A percentile compares a stretch with the other conserved stretches of the same genome.
phyloP scores from a whole-genome alignment of 2,329 filamentous ascomycete genomes.

The Hymenoscyphus fraxineus region DNA sequence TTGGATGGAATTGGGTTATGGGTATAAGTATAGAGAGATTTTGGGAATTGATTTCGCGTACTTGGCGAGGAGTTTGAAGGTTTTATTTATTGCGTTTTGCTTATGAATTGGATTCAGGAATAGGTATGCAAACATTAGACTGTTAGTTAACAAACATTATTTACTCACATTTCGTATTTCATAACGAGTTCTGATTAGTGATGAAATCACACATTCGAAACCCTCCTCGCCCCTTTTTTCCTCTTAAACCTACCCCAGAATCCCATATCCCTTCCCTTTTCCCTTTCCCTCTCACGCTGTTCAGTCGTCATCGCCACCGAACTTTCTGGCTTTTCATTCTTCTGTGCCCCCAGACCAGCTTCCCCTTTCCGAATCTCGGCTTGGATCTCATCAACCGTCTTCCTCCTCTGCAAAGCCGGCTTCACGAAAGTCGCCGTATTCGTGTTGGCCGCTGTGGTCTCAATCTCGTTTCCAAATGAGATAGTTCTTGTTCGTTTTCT shows the following conservation, averaged over 20 bases:
- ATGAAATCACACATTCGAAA: neutral
- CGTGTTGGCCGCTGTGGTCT: neutral
- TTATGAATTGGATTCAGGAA: too few species aligned
- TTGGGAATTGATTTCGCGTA: too few species aligned
- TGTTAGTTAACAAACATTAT: too few species aligned
- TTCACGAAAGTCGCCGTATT: neutral
- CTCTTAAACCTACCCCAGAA: slow-evolving; percentile 2
- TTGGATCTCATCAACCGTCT: slow-evolving; percentile 2
- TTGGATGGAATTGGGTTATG: too few species aligned
- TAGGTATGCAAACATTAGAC: too few species aligned
- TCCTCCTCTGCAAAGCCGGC: neutral
- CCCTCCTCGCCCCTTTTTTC: neutral
- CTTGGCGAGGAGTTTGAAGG: too few species aligned
- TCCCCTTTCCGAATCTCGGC: neutral
- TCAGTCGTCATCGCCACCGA: neutral
- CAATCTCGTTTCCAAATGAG: neutral
- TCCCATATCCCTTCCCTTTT: neutral
- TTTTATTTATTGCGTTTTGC: too few species aligned
- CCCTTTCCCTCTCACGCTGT: neutral
- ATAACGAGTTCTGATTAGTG: neutral
- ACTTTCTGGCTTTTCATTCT: neutral
- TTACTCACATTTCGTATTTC: too few species aligned
- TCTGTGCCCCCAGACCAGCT: neutral
- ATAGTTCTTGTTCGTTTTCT: neutral
- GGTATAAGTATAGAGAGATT: too few species aligned